Evolutionary conservation across 345 rosid species (phyloP), one percentile per base, ranked within the genome.

Genomic region (Camelina neglecta): DNA sequence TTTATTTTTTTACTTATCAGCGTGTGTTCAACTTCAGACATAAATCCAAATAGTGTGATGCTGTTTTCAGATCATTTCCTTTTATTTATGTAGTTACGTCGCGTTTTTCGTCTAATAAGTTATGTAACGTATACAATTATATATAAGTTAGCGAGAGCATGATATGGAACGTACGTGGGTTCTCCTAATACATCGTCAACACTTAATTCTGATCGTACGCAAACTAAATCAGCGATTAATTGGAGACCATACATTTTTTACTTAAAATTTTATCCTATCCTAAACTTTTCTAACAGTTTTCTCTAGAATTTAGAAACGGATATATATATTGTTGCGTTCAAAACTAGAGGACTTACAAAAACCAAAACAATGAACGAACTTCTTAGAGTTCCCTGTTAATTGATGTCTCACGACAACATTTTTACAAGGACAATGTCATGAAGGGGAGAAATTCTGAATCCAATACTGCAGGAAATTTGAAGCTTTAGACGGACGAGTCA

Each of bases 31-130:
- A 49, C 48, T 4, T 49, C 26, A 59, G 50, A 72, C 47, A 59
- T 42, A 72, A 66, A 59, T 41, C 69, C 72, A 78, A 72, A 56
- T 47, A 63, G 67, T 50, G 49, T 77, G 72, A 66, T 77, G 61
- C 42, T 64, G 26, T 71, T 21, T 62, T 24, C 36, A 21, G 41
- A 60, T 60, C 56, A 59, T 29, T 38, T 69, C 79, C 21, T 21
- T 39, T 69, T 61, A 21, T 55, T 23, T 77, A 45, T 57, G 62
- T 65, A 56, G 62, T 65, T 71, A 65, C 67, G 68, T 77, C 56
- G 63, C 45, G 15, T 21, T 77, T 21, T 77, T 77, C 13, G 15
- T 65, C 47, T 55, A 49, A 58, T 51, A 51, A 51, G 31, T 50
- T 18, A 18, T 18, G 9, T 71, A 63, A 39, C 67, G 62, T 77